A percentile compares a stretch with the other conserved stretches of the same genome.
These are phyloP conservation scores for Trichophyton schoenleinii DNA, from an alignment of 2,329 filamentous ascomycete genomes.

Conservation along the genomic window DNA sequence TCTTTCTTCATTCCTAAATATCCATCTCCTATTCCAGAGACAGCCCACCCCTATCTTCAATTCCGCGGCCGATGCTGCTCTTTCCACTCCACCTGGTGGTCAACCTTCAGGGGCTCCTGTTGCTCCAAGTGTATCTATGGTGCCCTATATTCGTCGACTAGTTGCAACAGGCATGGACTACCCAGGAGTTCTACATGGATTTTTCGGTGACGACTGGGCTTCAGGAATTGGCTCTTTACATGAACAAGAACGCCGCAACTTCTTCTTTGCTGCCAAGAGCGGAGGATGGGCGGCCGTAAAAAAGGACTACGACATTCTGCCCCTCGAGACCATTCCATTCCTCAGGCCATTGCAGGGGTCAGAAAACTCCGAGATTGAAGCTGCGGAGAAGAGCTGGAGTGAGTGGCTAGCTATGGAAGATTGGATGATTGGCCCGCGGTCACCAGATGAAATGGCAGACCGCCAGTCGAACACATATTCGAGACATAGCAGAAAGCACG, in stretches of 20 bases:
- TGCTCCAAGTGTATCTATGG: slow-evolving; percentile 49
- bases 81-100: slow-evolving; percentile 33
- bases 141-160: slow-evolving; percentile 81
- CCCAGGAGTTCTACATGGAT: slow-evolving; percentile 75
- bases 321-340: slow-evolving; percentile 75
- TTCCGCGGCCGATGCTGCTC: slow-evolving; percentile 21
- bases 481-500: background rate
- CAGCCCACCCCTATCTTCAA: slow-evolving; percentile 37
- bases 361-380: slow-evolving; percentile 65
- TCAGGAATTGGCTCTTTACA: slow-evolving; percentile 69
- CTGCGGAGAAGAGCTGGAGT: slow-evolving; percentile 76
- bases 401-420: slow-evolving; percentile 95
- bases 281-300: slow-evolving; percentile 83
- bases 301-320: slow-evolving; percentile 74
- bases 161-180: slow-evolving; percentile 87
- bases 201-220: slow-evolving; percentile 90
- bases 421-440: slow-evolving; percentile 88
- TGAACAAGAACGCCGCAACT: slow-evolving; percentile 84
- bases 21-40: slow-evolving; percentile 75
- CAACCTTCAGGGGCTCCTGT: slow-evolving; percentile 27
- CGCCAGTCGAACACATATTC: slow-evolving; percentile 20
- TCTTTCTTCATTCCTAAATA: slow-evolving; percentile 82
- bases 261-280: slow-evolving; percentile 88
- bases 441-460: slow-evolving; percentile 40
- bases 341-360: slow-evolving; percentile 68